Conservation (phyloP, 768 basidiomycete genomes). For the Cystofilobasidium bisporidii region DNA sequence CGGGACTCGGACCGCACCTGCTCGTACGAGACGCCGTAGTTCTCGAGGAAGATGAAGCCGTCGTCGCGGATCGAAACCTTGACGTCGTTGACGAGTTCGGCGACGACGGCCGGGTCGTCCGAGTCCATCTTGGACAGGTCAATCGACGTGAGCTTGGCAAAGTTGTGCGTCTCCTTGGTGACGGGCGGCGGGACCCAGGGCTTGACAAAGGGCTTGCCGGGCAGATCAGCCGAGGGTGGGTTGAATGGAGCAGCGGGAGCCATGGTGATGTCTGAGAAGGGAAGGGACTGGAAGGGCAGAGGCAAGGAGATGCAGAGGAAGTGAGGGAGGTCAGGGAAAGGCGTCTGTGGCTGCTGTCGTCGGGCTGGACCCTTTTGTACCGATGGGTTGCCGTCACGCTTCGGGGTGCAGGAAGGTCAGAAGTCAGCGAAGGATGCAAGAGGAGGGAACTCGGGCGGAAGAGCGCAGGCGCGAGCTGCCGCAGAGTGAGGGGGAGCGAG, state of each 20-base stretch:
- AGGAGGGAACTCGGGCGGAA: too few relatives aligned
- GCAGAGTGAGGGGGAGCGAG: too few relatives aligned
- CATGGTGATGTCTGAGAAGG: background rate
- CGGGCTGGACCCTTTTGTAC: too few relatives aligned
- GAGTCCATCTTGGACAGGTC: conserved; percentile 31
- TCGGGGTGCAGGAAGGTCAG: too few relatives aligned
- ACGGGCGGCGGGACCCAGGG: conserved; percentile 30
- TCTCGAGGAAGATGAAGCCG: conserved; percentile 33
- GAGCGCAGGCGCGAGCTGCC: too few relatives aligned
- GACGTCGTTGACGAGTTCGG: conserved; percentile 27
- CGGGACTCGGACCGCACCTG: conserved; percentile 27
- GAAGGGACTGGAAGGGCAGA: background rate
- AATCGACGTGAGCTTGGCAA: conserved; percentile 30
- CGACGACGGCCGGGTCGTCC: conserved; percentile 29
- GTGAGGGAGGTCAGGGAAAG: too few relatives aligned
- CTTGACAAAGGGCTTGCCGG: conserved; percentile 30
- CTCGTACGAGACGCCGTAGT: conserved; percentile 32
- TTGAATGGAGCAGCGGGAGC: conserved; percentile 25
- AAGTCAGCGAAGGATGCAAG: too few relatives aligned
- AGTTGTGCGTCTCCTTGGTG: conserved; percentile 31
- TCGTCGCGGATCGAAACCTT: conserved; percentile 31
- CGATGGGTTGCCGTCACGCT: too few relatives aligned
- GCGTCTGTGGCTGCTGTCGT: too few relatives aligned
- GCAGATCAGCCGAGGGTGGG: conserved; percentile 28
- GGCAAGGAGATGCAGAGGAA: background rate